Evolutionary conservation across 2,329 filamentous ascomycete species (phyloP).

Genomic region (Sclerotinia nivalis): DNA sequence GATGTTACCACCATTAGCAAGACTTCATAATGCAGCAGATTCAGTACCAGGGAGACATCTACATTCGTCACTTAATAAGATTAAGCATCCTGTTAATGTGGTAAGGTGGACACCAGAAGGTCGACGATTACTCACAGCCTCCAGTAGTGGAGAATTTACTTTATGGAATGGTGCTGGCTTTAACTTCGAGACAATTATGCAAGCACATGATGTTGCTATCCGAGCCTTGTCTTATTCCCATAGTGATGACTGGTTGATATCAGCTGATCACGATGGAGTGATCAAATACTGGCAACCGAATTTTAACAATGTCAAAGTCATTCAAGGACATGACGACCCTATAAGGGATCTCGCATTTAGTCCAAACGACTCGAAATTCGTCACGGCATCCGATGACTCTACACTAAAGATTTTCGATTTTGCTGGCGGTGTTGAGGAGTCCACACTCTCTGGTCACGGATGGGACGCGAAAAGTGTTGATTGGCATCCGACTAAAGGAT

Average conservation of each 20-base stretch:
- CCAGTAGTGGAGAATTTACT: conserved; percentile 96
- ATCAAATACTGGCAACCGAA: conserved; percentile 99
- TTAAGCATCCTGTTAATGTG: conserved; percentile 95
- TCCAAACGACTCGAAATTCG: conserved; percentile 92
- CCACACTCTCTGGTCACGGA: conserved; percentile 84
- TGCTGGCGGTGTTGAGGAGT: conserved; percentile 79
- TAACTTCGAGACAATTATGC: conserved; percentile 99
- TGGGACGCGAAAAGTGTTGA: conserved; percentile 98
- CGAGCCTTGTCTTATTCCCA: conserved; percentile 85
- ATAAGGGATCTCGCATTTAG: conserved; percentile 91
- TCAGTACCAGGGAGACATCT: conserved; percentile 92
- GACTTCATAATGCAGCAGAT: conserved; percentile 73
- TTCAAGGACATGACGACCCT: conserved; percentile 86
- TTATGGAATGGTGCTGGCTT: conserved; percentile 98
- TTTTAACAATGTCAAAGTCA: conserved; percentile 97
- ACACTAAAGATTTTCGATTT: conserved; percentile 97
- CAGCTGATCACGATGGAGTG: conserved; percentile 89
- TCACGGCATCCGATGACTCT: conserved; percentile 92
- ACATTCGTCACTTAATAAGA: conserved; percentile 97
- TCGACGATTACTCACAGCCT: conserved; percentile 84
- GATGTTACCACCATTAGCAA: conserved; percentile 84
- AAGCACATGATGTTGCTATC: conserved; percentile 89
- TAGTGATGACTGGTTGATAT: conserved; percentile 95
- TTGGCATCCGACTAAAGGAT: conserved; percentile 94
- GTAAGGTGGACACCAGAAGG: conserved; percentile 98